Conservation (phyloP, 495 filamentous ascomycete genomes). For the Xylaria sp. region DNA sequence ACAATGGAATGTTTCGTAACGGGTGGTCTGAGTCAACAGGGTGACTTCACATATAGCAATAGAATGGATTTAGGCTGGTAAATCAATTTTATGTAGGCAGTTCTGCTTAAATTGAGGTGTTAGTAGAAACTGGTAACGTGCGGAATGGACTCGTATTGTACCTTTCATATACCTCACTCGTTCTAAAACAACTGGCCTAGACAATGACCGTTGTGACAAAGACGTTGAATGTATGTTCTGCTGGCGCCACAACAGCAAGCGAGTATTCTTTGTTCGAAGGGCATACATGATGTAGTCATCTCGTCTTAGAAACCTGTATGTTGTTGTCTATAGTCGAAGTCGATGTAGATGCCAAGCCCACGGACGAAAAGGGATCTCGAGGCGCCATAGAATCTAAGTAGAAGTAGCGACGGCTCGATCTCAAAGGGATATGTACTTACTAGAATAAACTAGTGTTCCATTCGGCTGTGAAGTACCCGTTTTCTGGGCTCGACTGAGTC, state of each 20-base stretch:
- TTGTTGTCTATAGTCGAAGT: slow-evolving; percentile 3
- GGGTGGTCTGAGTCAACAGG: background rate
- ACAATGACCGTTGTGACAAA: slow-evolving; percentile 19
- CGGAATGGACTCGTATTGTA: slow-evolving; percentile 17
- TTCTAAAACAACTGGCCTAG: background rate
- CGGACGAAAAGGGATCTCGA: background rate
- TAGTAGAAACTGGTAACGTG: background rate
- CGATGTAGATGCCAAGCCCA: background rate
- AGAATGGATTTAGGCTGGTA: background rate
- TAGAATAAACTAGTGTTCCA: background rate
- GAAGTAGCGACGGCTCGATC: background rate
- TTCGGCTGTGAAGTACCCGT: background rate
- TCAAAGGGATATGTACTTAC: slow-evolving; percentile 10
- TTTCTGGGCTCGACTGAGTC: background rate
- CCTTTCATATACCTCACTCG: background rate
- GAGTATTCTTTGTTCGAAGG: slow-evolving; percentile 18
- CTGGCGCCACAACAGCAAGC: background rate
- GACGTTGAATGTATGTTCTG: slow-evolving; percentile 6
- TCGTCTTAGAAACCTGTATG: background rate
- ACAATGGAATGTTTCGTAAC: slow-evolving; percentile 4
- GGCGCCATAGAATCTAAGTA: background rate
- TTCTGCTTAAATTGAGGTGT: background rate
- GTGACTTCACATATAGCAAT: slow-evolving; percentile 18
- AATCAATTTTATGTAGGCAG: slow-evolving; percentile 27
- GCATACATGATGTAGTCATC: background rate